Evolutionary conservation across 345 rosid genomes (phyloP).

Genomic region (Citrus sp.): DNA sequence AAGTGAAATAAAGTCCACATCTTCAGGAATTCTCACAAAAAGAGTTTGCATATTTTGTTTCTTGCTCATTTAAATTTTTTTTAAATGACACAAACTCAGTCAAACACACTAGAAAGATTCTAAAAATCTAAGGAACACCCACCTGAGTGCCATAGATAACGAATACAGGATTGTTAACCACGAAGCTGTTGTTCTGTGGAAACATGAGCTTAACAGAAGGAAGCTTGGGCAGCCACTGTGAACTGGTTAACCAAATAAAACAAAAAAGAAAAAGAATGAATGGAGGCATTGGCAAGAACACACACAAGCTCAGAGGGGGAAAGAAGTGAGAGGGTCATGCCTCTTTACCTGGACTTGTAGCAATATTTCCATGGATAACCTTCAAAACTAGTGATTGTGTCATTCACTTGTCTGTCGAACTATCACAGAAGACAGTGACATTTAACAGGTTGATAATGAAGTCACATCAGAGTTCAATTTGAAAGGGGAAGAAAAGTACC

Average conservation of each 20-base stretch:
- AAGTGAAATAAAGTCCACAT: background rate
- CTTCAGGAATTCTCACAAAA: background rate
- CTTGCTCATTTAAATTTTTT: background rate
- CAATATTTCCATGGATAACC: slow-evolving; percentile 69
- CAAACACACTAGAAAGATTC: background rate
- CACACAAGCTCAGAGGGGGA: background rate
- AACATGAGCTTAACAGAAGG: slow-evolving; percentile 68
- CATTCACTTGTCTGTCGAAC: slow-evolving; percentile 65
- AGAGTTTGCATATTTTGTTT: background rate
- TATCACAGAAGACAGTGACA: slow-evolving; percentile 18
- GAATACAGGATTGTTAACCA: slow-evolving; percentile 68
- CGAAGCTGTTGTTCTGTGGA: slow-evolving; percentile 63
- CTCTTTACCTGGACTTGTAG: slow-evolving; percentile 68
- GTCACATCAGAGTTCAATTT: background rate
- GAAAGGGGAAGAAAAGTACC: slow-evolving; percentile 30
- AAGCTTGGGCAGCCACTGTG: slow-evolving; percentile 44
- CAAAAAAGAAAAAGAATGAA: background rate
- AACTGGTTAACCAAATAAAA: slow-evolving; percentile 32
- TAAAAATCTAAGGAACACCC: slow-evolving; percentile 3
- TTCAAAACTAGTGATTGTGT: slow-evolving; percentile 39
- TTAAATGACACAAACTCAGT: background rate
- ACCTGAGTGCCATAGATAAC: slow-evolving; percentile 63
- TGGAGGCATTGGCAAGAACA: background rate
- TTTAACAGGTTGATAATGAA: slow-evolving; percentile 7
- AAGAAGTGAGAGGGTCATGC: background rate